phyloP scores from a whole-genome alignment of 2,329 filamentous ascomycete genomes.

The Talaromyces sp. region DNA sequence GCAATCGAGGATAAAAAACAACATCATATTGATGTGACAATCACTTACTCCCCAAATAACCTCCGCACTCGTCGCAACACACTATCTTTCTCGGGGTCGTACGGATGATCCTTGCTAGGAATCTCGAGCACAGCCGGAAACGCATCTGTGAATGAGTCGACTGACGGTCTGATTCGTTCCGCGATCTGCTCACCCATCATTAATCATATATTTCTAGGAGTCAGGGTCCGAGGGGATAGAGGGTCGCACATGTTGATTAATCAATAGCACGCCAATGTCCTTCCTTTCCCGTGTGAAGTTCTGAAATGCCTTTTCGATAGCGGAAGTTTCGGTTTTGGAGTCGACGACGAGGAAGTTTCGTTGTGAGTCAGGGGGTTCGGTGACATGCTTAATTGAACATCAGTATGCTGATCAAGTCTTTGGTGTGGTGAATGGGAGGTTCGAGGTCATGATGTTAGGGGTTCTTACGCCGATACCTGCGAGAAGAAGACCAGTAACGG shows the following conservation, averaged over 20 bases:
- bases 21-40: background rate
- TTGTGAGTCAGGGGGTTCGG: conserved; percentile 78
- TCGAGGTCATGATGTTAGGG: background rate
- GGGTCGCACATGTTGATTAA: conserved; percentile 83
- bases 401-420: background rate
- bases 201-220: background rate
- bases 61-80: conserved; percentile 82
- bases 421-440: background rate
- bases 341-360: conserved; percentile 99
- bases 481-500: conserved; percentile 90
- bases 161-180: conserved; percentile 83
- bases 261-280: conserved; percentile 92
- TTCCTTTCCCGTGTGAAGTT: conserved; percentile 85
- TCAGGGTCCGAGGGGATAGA: no score
- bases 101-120: conserved; percentile 97
- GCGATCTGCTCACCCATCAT: conserved; percentile 63
- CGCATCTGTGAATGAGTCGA: conserved; percentile 88
- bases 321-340: conserved; percentile 79
- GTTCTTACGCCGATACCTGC: conserved; percentile 83
- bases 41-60: conserved; percentile 57
- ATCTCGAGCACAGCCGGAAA: conserved; percentile 98
- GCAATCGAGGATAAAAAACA: background rate
- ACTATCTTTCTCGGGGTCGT: conserved; percentile 98
- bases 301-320: conserved; percentile 88
- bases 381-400: conserved; percentile 68